A percentile compares a stretch with the other conserved stretches of the same genome.
These are phyloP conservation scores for Penicillium sp. DNA, from an alignment of 2,329 filamentous ascomycete species.

Conservation along the genomic window DNA sequence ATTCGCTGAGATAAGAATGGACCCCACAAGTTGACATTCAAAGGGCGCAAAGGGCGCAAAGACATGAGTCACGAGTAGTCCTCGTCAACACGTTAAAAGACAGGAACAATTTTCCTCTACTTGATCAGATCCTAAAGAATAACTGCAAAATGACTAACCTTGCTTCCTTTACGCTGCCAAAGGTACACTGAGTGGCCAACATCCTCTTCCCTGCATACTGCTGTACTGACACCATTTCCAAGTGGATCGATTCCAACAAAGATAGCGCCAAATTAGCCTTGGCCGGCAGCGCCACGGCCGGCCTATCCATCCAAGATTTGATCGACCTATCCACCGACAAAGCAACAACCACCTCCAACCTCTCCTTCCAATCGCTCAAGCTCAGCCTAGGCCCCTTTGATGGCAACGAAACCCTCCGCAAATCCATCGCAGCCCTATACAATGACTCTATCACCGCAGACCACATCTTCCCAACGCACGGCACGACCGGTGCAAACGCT, in stretches of 20 bases:
- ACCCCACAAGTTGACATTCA: neutral
- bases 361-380: slow-evolving; percentile 7
- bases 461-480: slow-evolving; percentile 13
- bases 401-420: slow-evolving; percentile 10
- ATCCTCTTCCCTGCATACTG: neutral
- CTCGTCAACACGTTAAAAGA: neutral
- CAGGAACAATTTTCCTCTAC: neutral
- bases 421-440: slow-evolving; percentile 12
- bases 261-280: slow-evolving; percentile 2
- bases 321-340: slow-evolving; percentile 16
- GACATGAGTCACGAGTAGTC: neutral
- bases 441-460: slow-evolving; percentile 5
- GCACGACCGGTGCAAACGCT: slow-evolving; percentile 17
- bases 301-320: slow-evolving; percentile 16
- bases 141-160: slow-evolving; percentile 7
- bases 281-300: slow-evolving; percentile 16
- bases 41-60: neutral
- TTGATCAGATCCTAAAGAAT: neutral
- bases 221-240: neutral
- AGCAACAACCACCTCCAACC: slow-evolving; percentile 7
- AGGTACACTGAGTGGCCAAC: neutral
- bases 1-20: neutral
- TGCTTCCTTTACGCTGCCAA: slow-evolving; percentile 17
- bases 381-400: slow-evolving; percentile 4
- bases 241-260: slow-evolving; percentile 11